Base-by-base conservation (phyloP, 495 filamentous ascomycete genomes). In the Neurospora sp. region DNA sequence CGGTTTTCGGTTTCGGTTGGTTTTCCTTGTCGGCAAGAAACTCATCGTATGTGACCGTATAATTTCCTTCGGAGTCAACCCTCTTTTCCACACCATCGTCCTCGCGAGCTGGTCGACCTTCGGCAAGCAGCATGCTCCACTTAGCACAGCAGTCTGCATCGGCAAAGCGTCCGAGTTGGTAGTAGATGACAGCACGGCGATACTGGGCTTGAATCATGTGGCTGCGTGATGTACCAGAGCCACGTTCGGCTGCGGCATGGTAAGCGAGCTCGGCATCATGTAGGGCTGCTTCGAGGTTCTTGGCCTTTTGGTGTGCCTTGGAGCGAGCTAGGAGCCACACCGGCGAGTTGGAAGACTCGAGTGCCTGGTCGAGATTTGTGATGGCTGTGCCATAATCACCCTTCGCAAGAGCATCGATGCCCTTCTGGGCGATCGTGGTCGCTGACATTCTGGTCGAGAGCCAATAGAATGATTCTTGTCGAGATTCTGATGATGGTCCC, bases 251-350 rank as follows among this genome's bases (percentile, higher is more conserved):
- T 5, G 94, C 93, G 8, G 90, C 83, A 2, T 87, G 77, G 13
- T 96, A 86, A 1, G 92, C 96, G 34, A 89, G 83, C 76, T 97
- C 94, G 39, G 94, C 92, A 84, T 98, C 96, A 21, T 81, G 82
- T 11, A 98, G 89, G 0, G 96, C 92, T 1, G 89, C 82, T 4
- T 84, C 81, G 54, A 80, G 78, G 70, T 78, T 76, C 45, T 85
- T 82, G 17, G 82, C 79, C 71, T 94, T 91, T 10, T 93, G 88
- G 78, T 93, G 91, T 37, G 94, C 94, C 13, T 90, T 94, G 3
- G 93, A 92, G 36, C 96, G 93, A 79, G 96, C 91, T 74, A 97
- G 89, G 74, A 96, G 92, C 88, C 96, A 98, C 73, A 88, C 80
- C 6, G 93, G 92, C 9, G 94, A 91, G 39, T 86, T 88, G 13